phyloP scores from a whole-genome alignment of 208 protist species.

The Phytomonas sp. region DNA sequence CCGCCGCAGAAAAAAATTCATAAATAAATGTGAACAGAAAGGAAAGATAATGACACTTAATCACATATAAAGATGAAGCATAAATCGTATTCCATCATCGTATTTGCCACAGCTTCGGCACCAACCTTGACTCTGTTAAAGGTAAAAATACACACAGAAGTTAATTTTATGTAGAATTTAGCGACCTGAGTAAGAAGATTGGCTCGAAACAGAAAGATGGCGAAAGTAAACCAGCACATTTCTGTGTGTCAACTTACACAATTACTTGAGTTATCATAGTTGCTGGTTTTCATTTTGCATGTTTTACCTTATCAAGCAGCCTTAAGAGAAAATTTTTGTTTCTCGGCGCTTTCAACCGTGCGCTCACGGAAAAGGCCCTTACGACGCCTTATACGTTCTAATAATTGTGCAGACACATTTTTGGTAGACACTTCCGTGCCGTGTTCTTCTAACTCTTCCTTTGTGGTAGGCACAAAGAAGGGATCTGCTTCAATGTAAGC shows the following conservation, averaged over 20 bases:
- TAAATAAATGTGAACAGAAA: background rate
- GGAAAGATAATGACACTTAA: background rate
- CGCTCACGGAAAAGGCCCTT: slow-evolving; percentile 80
- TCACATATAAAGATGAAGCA: background rate
- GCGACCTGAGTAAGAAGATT: background rate
- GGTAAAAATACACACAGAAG: background rate
- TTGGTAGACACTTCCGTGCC: slow-evolving; percentile 84
- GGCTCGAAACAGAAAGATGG: background rate
- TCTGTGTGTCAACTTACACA: background rate
- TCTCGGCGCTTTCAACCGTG: slow-evolving; percentile 80
- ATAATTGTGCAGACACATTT: slow-evolving; percentile 80
- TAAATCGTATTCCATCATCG: background rate
- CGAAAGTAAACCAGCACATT: background rate
- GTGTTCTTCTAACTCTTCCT: slow-evolving; percentile 95
- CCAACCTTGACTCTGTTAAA: background rate
- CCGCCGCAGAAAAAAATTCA: background rate
- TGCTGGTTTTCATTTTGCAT: background rate
- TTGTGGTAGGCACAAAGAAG: slow-evolving; percentile 94
- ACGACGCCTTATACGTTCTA: slow-evolving; percentile 79
- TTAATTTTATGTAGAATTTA: background rate
- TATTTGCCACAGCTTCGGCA: background rate
- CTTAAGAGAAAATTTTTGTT: slow-evolving; percentile 87
- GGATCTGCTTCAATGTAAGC: slow-evolving; percentile 91
- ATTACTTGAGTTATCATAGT: background rate
- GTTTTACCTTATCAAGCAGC: slow-evolving; percentile 37